These are phyloP conservation scores for Tylopilus sp. DNA, from an alignment of 768 basidiomycete species.

Conservation along the genomic window DNA sequence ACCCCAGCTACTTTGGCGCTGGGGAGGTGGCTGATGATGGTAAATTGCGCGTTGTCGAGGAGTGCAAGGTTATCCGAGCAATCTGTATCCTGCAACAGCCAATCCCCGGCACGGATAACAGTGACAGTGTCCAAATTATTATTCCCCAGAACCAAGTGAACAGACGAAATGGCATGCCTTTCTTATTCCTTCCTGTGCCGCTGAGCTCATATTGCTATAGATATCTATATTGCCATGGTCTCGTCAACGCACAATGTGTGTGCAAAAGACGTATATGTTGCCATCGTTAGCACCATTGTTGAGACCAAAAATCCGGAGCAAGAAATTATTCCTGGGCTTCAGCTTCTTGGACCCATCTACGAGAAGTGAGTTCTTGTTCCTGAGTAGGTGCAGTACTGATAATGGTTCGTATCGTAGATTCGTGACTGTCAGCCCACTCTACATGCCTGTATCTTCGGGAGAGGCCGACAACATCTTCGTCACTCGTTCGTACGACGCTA, in stretches of 20 bases:
- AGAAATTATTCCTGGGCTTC: slow-evolving; percentile 90
- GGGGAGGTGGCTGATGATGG: slow-evolving; percentile 61
- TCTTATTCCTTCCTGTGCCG: background rate
- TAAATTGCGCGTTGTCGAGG: slow-evolving; percentile 86
- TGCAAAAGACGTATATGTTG: slow-evolving; percentile 91
- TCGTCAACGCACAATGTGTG: slow-evolving; percentile 97
- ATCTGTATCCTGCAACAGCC: slow-evolving; percentile 99
- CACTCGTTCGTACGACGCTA: slow-evolving; percentile 97
- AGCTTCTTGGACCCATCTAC: slow-evolving; percentile 86
- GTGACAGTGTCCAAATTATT: slow-evolving; percentile 95
- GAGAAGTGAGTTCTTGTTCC: slow-evolving; percentile 68
- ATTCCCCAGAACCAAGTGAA: slow-evolving; percentile 98
- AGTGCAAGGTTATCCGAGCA: slow-evolving; percentile 91
- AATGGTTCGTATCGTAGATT: slow-evolving; percentile 52
- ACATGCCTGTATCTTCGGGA: slow-evolving; percentile 84
- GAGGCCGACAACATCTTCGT: slow-evolving; percentile 89
- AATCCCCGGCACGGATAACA: slow-evolving; percentile 94
- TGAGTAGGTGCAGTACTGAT: slow-evolving; percentile 6
- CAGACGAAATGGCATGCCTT: slow-evolving; percentile 77
- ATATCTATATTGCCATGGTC: slow-evolving; percentile 98
- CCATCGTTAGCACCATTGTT: slow-evolving; percentile 97
- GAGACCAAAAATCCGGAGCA: slow-evolving; percentile 90
- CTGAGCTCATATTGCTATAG: slow-evolving; percentile 38
- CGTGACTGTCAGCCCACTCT: slow-evolving; percentile 82
- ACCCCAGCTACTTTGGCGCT: slow-evolving; percentile 94